Conservation (phyloP, 2,329 filamentous ascomycete genomes). For the Hypoxylon sp. region DNA sequence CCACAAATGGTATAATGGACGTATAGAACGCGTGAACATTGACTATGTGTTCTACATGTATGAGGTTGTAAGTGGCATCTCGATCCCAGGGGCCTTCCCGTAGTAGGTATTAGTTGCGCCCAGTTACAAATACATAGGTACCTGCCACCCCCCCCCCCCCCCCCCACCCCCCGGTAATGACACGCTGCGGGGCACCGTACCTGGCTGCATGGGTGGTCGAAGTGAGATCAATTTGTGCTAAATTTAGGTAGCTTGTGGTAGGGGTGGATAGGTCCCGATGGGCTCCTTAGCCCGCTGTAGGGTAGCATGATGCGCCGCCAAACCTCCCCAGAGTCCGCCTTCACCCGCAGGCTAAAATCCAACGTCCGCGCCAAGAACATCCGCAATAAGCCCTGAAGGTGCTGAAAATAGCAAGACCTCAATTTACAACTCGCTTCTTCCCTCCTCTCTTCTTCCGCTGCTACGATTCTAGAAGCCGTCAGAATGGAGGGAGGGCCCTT, state of each 20-base stretch:
- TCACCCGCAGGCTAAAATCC: conserved; percentile 50
- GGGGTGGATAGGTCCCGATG: conserved; percentile 9
- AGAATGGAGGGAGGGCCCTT: conserved; percentile 12
- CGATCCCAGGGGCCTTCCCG: not conserved
- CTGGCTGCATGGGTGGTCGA: too few species aligned
- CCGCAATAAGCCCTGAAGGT: conserved; percentile 21
- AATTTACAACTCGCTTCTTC: conserved; percentile 33
- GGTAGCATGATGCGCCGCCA: conserved; percentile 36
- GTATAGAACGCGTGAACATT: not conserved
- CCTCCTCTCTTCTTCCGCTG: conserved; percentile 24
- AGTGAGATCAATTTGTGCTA: conserved; percentile 18
- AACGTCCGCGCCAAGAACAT: conserved; percentile 41
- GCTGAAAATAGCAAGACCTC: conserved; percentile 30
- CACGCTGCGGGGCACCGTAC: not conserved
- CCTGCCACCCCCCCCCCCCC: not conserved
- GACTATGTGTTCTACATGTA: not conserved
- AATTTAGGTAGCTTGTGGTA: conserved; percentile 22
- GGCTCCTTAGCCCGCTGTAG: conserved; percentile 23
- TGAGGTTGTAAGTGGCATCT: not conserved
- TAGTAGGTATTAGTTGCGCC: not conserved
- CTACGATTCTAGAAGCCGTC: conserved; percentile 34
- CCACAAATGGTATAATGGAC: conserved; percentile 12
- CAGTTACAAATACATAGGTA: not conserved
- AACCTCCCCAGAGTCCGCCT: conserved; percentile 25
- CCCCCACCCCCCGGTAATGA: not conserved